These are phyloP conservation scores for Tricladium varicosporioides DNA, from an alignment of 2,329 filamentous ascomycete species.

Conservation along the genomic window DNA sequence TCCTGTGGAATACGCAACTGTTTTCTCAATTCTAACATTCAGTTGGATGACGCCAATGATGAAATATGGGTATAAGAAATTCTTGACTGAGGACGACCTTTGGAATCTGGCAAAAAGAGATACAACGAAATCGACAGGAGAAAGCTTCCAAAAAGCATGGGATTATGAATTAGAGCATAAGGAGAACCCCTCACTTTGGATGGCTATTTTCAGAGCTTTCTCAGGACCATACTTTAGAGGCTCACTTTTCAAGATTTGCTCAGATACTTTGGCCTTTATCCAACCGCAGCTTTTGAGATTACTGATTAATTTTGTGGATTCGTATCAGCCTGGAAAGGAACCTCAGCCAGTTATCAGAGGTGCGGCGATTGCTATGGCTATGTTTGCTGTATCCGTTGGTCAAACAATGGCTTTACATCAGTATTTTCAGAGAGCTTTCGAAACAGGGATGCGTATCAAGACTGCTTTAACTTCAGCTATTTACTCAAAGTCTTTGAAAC, in stretches of 20 bases:
- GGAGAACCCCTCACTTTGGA: conserved; percentile 79
- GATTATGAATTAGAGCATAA: conserved; percentile 65
- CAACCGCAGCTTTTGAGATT: conserved; percentile 88
- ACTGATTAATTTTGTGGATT: conserved; percentile 80
- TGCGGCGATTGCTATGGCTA: conserved; percentile 81
- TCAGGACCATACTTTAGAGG: conserved; percentile 80
- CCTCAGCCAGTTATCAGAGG: conserved; percentile 81
- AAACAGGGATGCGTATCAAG: conserved; percentile 96
- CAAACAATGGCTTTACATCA: conserved; percentile 94
- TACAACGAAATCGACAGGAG: conserved; percentile 71
- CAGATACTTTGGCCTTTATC: conserved; percentile 80
- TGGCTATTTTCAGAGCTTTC: conserved; percentile 80
- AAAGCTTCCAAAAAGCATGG: conserved; percentile 74
- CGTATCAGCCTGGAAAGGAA: conserved; percentile 58
- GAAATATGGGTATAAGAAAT: conserved; percentile 90
- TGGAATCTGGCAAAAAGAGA: conserved; percentile 87
- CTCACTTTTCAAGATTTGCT: conserved; percentile 82
- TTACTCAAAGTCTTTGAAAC: conserved; percentile 83
- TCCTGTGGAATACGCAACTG: conserved; percentile 78
- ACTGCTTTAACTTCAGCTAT: conserved; percentile 85
- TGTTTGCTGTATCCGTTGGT: conserved; percentile 83
- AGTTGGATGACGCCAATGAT: conserved; percentile 99
- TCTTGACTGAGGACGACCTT: conserved; percentile 88
- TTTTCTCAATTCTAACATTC: conserved; percentile 93
- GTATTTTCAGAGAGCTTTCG: conserved; percentile 94